A percentile compares a stretch with the other conserved stretches of the same genome.
These are phyloP conservation scores for Hypsizygus marmoreus DNA, from an alignment of 768 basidiomycete genomes.

Conservation along the genomic window DNA sequence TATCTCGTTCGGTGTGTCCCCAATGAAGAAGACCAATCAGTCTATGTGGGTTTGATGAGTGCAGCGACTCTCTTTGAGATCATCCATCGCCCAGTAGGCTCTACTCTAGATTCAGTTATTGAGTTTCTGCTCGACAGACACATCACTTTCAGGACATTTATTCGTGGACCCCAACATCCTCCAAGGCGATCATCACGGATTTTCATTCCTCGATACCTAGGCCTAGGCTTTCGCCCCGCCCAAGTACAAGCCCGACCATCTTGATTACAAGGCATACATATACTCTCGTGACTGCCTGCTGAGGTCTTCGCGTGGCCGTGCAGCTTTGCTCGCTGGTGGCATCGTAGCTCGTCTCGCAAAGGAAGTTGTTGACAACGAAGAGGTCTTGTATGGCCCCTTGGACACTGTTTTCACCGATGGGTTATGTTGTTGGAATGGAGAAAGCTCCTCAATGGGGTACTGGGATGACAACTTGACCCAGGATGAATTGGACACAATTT, in stretches of 20 bases:
- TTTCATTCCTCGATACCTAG: constrained; percentile 1
- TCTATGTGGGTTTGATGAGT: constrained; percentile 8
- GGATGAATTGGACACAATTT: constrained; percentile 21
- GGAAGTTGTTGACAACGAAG: constrained; percentile 7
- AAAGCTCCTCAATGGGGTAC: constrained; percentile 1
- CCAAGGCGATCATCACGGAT: no score
- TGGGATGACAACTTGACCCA: constrained; percentile 24
- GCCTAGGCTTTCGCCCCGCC: constrained; percentile 17
- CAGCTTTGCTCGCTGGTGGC: constrained; percentile 26
- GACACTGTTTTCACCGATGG: constrained; percentile 7
- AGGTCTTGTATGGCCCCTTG: constrained; percentile 21
- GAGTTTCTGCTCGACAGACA: constrained; percentile 7
- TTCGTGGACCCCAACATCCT: neutral
- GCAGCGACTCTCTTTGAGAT: constrained; percentile 12
- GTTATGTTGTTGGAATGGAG: neutral
- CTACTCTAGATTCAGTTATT: constrained; percentile 1
- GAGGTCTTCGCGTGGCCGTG: constrained; percentile 19
- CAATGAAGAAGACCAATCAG: neutral
- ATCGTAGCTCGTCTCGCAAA: constrained; percentile 23
- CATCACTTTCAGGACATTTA: constrained; percentile 13
- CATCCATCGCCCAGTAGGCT: neutral
- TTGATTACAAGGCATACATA: constrained; percentile 11
- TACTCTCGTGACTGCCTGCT: constrained; percentile 3
- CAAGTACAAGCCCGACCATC: constrained; percentile 1
- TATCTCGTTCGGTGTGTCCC: no score